Evolutionary conservation across 1,284 basidiomycete species (phyloP).

Genomic region (Coriolopsis trogii): DNA sequence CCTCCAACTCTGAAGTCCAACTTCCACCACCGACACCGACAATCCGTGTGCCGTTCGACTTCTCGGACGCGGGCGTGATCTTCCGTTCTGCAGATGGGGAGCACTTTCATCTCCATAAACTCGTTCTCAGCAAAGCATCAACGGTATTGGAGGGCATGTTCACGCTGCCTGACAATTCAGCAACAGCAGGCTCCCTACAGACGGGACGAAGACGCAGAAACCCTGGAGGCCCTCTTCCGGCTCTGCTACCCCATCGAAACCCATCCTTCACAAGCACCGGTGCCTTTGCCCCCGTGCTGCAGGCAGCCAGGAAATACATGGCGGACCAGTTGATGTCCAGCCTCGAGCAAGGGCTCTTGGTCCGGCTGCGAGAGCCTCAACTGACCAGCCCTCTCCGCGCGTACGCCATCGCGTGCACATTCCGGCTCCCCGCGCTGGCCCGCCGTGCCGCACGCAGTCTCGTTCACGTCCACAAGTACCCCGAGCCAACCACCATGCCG

Average conservation of each 20-base stretch:
- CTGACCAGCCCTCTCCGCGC: constrained; percentile 4
- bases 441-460: background rate
- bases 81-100: constrained; percentile 5
- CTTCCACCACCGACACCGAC: too few species aligned
- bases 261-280: background rate
- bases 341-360: constrained; percentile 1
- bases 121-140: constrained; percentile 3
- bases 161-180: background rate
- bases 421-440: background rate
- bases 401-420: constrained; percentile 6
- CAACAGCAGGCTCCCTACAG: background rate
- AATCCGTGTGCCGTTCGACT: constrained; percentile 4
- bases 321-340: background rate
- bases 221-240: background rate
- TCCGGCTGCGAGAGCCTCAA: background rate
- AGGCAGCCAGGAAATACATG: constrained; percentile 7
- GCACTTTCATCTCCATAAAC: constrained; percentile 8
- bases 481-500: background rate
- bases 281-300: background rate
- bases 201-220: background rate
- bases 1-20: too few species aligned
- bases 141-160: constrained; percentile 6
- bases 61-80: constrained; percentile 2
- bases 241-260: constrained; percentile 4
- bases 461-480: background rate